Percentiles rank a stretch among this genome's conserved stretches.
These are phyloP conservation scores for Cyberlindnera americana DNA, from an alignment of 805 yeast genomes.

Conservation along the genomic window DNA sequence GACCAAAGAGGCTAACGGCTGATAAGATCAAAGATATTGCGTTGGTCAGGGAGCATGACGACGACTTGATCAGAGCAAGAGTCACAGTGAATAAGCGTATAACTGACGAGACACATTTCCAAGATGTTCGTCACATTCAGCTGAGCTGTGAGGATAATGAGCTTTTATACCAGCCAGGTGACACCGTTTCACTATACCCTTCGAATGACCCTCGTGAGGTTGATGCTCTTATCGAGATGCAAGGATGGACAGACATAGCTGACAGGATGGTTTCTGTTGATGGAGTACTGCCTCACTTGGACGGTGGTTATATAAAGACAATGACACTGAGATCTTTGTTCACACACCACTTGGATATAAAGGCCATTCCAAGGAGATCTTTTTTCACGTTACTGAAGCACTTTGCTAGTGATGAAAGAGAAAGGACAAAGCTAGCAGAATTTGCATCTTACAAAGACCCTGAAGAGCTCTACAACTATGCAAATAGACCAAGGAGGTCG, in stretches of 20 bases:
- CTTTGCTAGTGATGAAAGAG: constrained; percentile 72
- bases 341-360: constrained; percentile 77
- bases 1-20: constrained; percentile 31
- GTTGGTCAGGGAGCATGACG: constrained; percentile 27
- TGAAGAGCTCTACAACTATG: constrained; percentile 84
- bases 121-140: constrained; percentile 72
- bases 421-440: constrained; percentile 70
- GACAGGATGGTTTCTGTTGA: constrained; percentile 47
- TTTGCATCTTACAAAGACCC: constrained; percentile 68
- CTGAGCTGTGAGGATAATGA: constrained; percentile 10
- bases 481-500: constrained; percentile 89
- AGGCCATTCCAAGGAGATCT: constrained; percentile 77
- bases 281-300: constrained; percentile 29
- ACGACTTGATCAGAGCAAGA: constrained; percentile 35
- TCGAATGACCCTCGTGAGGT: constrained; percentile 64
- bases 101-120: constrained; percentile 74
- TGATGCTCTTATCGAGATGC: constrained; percentile 57
- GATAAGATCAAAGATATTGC: constrained; percentile 28
- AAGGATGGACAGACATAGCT: constrained; percentile 71
- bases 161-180: constrained; percentile 65
- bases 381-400: constrained; percentile 75
- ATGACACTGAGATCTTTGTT: constrained; percentile 70
- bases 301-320: constrained; percentile 59
- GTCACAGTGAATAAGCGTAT: constrained; percentile 54
- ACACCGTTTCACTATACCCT: constrained; percentile 75